Evolutionary conservation across 306 rosid genomes (phyloP), one percentile per base, ranked within the genome.

Genomic region (Geum urbanum): DNA sequence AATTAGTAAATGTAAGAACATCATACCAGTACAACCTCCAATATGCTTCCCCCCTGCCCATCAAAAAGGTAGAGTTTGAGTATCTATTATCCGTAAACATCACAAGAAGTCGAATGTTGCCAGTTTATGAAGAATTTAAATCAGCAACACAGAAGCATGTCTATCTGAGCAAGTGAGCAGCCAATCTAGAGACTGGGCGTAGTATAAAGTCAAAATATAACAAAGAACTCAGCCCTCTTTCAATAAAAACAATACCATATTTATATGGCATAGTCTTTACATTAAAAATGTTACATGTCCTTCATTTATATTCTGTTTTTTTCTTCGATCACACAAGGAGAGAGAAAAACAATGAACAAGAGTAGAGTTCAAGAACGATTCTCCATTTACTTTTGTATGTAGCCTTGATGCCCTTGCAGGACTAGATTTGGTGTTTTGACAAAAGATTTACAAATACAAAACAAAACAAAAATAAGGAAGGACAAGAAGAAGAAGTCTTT

Each of bases 21-120:
- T 10, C 20, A 35, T 83, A 94, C 99, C 97, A 83, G 97, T 79
- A 86, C 96, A 94, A 48, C 99, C 99, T 9, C 97, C 99, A 51
- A 94, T 89, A 72, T 91, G 97, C 43, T 89, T 83, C 69, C 99
- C 97, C 57, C 96, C 97, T 94, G 96, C 35, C 45, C 70, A 83
- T 50, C 57, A 51, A 78, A 74, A 77, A 78, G n/a, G 6, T 66
- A 41, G 49, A 12, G 52, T 56, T 54, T 66, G 37, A 75, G 86
- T 48, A 63, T 82, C 22, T 16, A 67, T 39, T 73, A 75, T 39
- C 51, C 71, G 47, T 43, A 71, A 46, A 52, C 58, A 64, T 32
- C 27, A 69, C 52, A 67, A 41, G 45, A 27, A 68, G 40, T 69
- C 7, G 16, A 53, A 40, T 15, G 53, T 15, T 20, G 32, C 24